Base-by-base conservation (phyloP, 2,329 filamentous ascomycete genomes). In the Ilyonectria sp. region DNA sequence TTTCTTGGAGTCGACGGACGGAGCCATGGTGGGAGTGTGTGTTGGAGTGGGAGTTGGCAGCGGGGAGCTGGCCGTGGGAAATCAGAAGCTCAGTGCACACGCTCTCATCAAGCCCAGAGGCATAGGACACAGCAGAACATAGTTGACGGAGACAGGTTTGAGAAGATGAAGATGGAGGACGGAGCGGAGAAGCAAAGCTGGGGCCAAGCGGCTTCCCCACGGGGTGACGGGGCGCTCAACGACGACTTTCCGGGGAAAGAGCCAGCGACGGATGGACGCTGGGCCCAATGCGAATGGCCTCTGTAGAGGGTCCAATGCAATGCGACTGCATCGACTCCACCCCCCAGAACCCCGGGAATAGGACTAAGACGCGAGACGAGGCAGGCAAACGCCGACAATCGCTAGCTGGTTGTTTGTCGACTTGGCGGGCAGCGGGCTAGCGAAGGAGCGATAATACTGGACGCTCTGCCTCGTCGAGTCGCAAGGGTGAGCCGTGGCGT, bases 1-100 rank as follows among this genome's bases (percentile, higher is more conserved):
- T 37, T 71, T 67, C 57, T 73, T 69, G 52, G 65, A 53, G 65
- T 61, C 63, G 35, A 59, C 60, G 19, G 70, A 67, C 26, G 67
- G 60, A 33, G 61, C 63, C 73, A 75, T 75, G 60, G 35, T 59
- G 64, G 62, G 26, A 29, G 44, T 21, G 44, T 23, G 10, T 21
- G 19, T 21, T 43, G 40, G 40, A 46, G 44, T 33, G 49, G 40
- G 8, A 33, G 29, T 8, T 19, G n/a, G 15, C 17, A n/a, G 29
- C 49, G 10, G 9, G 29, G 11, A 13, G 29, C 6, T 33, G 4
- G 49, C 6, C 29, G 49, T 10, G 57, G n/a, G n/a, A 23, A 19
- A 40, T 65, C 23, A 46, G n/a, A 56, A 31, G 49, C 47, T 37
- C 47, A 23, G 8, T 23, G 9, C 37, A 53, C 58, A 54, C 19